A percentile compares a stretch with the other conserved stretches of the same genome.
Conservation (phyloP, 108 stramenopile species). For the Skeletonema tropicum region DNA sequence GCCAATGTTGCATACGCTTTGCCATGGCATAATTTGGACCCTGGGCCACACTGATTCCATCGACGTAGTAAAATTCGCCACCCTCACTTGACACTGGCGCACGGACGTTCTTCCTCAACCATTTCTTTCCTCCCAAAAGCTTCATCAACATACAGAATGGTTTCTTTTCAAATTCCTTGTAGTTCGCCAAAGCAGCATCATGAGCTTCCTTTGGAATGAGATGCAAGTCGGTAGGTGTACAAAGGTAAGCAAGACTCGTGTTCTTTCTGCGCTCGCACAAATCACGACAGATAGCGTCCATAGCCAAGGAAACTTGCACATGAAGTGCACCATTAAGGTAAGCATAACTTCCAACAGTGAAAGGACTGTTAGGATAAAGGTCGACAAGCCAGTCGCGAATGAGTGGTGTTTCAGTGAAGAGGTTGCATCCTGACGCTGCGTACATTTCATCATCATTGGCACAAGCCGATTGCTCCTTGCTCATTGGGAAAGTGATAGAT, state of each 20-base stretch:
- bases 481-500: slow-evolving; percentile 94
- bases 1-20: slow-evolving; percentile 99
- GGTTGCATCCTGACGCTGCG: slow-evolving; percentile 88
- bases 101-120: slow-evolving; percentile 77
- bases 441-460: slow-evolving; percentile 73
- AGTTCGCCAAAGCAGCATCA: slow-evolving; percentile 76
- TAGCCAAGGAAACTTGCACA: slow-evolving; percentile 95
- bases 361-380: slow-evolving; percentile 78
- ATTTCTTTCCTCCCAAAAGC: slow-evolving; percentile 68
- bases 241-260: slow-evolving; percentile 94
- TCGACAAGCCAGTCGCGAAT: slow-evolving; percentile 95
- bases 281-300: slow-evolving; percentile 91
- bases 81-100: slow-evolving; percentile 63
- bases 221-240: slow-evolving; percentile 98
- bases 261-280: slow-evolving; percentile 78
- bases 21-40: slow-evolving; percentile 97
- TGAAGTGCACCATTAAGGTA: slow-evolving; percentile 97
- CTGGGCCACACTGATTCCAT: slow-evolving; percentile 92
- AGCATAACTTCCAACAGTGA: slow-evolving; percentile 94
- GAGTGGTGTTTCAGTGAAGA: slow-evolving; percentile 92
- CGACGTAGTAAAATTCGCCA: slow-evolving; percentile 64
- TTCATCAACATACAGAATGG: slow-evolving; percentile 76
- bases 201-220: slow-evolving; percentile 91
- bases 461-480: slow-evolving; percentile 56
- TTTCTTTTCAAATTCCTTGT: slow-evolving; percentile 66